Evolutionary conservation across 805 yeast genomes (phyloP), one percentile per base, ranked within the genome.

Genomic region (Yarrowia keelungensis): DNA sequence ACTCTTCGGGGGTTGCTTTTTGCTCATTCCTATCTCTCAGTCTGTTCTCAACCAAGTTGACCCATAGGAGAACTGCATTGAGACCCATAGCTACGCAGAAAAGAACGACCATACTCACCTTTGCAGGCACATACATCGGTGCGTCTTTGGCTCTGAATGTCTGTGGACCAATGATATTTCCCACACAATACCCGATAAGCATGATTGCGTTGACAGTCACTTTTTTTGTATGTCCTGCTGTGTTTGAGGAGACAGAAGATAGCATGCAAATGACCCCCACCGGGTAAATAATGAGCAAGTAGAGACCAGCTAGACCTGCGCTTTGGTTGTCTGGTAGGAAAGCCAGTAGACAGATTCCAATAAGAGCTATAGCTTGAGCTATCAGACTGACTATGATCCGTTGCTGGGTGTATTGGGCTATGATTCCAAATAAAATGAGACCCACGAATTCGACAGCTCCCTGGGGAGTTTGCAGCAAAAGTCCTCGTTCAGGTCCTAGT

Each of bases 181-280:
- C 51, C 51, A 47, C 36, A 16, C 51, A 47, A 16, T 47, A 22
- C 8, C 51, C 51, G 1, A 47, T 26, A 11, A 47, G 36, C 15
- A 47, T n/a, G 32, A 47, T 26, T 15, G 51, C 51, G 35, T 47
- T 47, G 36, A 47, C 45, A 4, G 45, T 42, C 15, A 45, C 49
- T 15, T 45, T 45, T 19, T 45, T 45, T 3, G 49, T 45, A 9
- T 45, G 49, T 2, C 49, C 49, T 3, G 49, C 51, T 5, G 51
- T 47, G n/a, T 47, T 47, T 15, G 51, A 47, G 8, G 35, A 35
- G 8, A 22, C 51, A 9, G 51, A 47, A 22, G 32, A 19, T 5
- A 45, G 49, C 49, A 45, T 45, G 15, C 49, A 45, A 8, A 45
- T 16, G 15, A 45, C 9, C 0, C 49, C 49, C 15, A 45, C 49